Evolutionary conservation across 805 yeast species (phyloP), one percentile per base, ranked within the genome.

Genomic region (Yamadazyma endophytica): DNA sequence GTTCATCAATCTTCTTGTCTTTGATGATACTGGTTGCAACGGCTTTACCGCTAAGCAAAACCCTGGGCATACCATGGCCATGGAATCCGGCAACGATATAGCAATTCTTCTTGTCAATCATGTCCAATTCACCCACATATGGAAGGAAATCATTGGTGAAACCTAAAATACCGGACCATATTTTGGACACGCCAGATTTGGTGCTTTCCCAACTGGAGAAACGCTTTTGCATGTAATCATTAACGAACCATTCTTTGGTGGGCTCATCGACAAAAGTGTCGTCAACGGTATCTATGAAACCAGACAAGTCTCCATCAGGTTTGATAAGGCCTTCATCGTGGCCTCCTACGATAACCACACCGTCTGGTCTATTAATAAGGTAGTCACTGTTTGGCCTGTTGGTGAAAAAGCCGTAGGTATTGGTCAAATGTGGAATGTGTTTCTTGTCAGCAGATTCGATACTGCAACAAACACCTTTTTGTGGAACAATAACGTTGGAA

Each of bases 21-120:
- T 20, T 22, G 12, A 31, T 35, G 14, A 38, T 38, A 30, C 53
- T 45, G 4, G 46, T 43, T 3, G 65, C 69, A 13, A 68, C 35
- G 1, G 66, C 68, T 33, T 63, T 58, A 11, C 68, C 71, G 25
- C 56, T 41, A 5, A 64, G 31, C 33, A 60, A 59, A 7, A 67
- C 63, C 24, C 74, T 50, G 20, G 75, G 73, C 74, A 70, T 68
- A 14, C 76, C 76, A 45, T 70, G 75, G 2, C 75, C 76, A 25
- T 64, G 61, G 47, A 66, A 70, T 0, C 76, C 76, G 4, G 74
- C 73, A 38, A 57, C 49, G n/a, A 63, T 49, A 36, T 45, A 68
- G n/a, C 56, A 50, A 33, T 55, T 49, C 21, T 46, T 41, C 19
- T 52, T 51, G 3, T 34, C 33, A 4, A 35, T 31, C 6, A 24